phyloP scores from a whole-genome alignment of 2,329 filamentous ascomycete genomes.

The Fusarium sacchari region DNA sequence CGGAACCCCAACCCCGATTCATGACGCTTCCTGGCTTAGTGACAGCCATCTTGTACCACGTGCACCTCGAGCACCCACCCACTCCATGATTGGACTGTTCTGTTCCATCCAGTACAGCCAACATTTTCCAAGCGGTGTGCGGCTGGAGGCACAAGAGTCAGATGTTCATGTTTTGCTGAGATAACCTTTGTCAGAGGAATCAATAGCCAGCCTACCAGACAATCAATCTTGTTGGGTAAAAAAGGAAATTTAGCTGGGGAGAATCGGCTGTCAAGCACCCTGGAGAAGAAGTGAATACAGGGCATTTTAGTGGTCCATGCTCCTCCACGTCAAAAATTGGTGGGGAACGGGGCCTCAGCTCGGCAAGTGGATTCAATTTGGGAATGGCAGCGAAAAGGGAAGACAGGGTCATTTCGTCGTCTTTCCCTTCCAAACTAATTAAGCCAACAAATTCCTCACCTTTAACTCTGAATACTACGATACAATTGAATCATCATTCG shows the following conservation, averaged over 20 bases:
- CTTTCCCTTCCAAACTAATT: conserved; percentile 11
- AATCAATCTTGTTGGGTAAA: not conserved
- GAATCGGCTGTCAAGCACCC: not conserved
- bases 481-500: conserved; percentile 18
- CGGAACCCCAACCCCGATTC: conserved; percentile 1
- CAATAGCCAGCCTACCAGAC: not conserved
- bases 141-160: not conserved
- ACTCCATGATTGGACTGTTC: conserved; percentile 15
- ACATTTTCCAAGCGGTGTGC: conserved; percentile 23
- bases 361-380: conserved; percentile 30
- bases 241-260: not conserved
- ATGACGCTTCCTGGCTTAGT: conserved; percentile 24
- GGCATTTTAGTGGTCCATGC: conserved; percentile 18
- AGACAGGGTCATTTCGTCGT: conserved; percentile 10
- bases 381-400: not conserved
- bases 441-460: conserved; percentile 20
- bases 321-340: conserved; percentile 33
- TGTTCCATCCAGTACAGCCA: not conserved
- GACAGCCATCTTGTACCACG: conserved; percentile 23
- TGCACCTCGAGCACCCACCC: conserved; percentile 16
- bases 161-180: conserved; percentile 4
- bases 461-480: not conserved
- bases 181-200: not conserved
- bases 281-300: not conserved
- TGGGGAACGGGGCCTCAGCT: conserved; percentile 13